Conservation (phyloP, 306 rosid species). For the Trifolium subterraneum region DNA sequence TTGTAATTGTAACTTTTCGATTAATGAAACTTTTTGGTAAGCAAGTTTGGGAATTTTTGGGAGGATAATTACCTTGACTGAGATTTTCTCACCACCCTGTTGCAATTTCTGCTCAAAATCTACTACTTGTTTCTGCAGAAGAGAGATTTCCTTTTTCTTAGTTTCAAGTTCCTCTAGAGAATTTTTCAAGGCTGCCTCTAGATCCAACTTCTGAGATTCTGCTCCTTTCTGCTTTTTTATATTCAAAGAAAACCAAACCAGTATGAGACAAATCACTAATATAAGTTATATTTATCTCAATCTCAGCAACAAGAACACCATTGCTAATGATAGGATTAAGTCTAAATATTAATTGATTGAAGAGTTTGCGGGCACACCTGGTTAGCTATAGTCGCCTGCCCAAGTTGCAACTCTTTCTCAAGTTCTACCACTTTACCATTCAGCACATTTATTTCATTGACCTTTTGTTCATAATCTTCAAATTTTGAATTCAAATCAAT, state of each 20-base stretch:
- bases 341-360: not conserved
- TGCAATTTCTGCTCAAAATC: conserved; percentile 79
- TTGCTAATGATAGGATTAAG: not conserved
- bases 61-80: conserved; percentile 60
- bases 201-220: conserved; percentile 61
- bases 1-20: no score
- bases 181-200: conserved; percentile 60
- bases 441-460: conserved; percentile 59
- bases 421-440: conserved; percentile 67
- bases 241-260: conserved; percentile 16
- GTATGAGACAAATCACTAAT: conserved; percentile 14
- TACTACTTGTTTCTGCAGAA: conserved; percentile 67
- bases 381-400: conserved; percentile 54
- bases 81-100: conserved; percentile 51
- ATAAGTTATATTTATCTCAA: conserved; percentile 12
- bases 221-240: conserved; percentile 64
- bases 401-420: conserved; percentile 70
- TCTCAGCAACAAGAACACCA: conserved; percentile 1
- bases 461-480: conserved; percentile 59
- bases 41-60: no score
- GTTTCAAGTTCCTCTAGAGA: conserved; percentile 76
- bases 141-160: conserved; percentile 62
- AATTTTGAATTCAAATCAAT: conserved; percentile 63
- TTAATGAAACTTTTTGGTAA: no score
- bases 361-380: conserved; percentile 56